A percentile compares a stretch with the other conserved stretches of the same genome.
These are phyloP conservation scores for Trametes meyenii DNA, from an alignment of 768 basidiomycete genomes.

Conservation along the genomic window DNA sequence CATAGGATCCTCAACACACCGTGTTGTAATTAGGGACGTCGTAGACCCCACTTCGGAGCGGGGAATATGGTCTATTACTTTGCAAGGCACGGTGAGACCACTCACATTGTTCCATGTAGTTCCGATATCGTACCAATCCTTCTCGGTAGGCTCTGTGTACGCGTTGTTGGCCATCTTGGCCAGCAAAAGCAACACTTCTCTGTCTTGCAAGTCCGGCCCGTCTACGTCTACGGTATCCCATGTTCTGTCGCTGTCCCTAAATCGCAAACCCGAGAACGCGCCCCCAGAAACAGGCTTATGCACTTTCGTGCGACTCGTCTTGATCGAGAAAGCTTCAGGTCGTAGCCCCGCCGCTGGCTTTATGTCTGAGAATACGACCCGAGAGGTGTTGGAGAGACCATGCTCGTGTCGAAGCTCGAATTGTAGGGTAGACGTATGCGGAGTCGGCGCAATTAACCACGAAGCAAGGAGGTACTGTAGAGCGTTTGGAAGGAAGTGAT, in stretches of 20 bases:
- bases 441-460: constrained; percentile 18
- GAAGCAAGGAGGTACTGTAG: constrained; percentile 30
- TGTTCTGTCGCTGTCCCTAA: constrained; percentile 39
- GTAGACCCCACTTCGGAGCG: too few species aligned
- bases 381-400: constrained; percentile 54
- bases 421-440: constrained; percentile 37
- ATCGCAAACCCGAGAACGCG: constrained; percentile 38
- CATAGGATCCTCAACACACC: too few species aligned
- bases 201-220: constrained; percentile 73
- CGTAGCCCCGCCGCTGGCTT: constrained; percentile 32
- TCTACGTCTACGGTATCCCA: constrained; percentile 71
- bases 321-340: constrained; percentile 44
- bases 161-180: constrained; percentile 93
- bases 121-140: constrained; percentile 73
- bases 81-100: not conserved
- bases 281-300: constrained; percentile 50
- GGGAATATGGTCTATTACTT: too few species aligned
- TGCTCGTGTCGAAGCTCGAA: constrained; percentile 73
- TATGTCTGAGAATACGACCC: constrained; percentile 61
- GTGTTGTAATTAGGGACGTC: too few species aligned
- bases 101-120: constrained; percentile 56
- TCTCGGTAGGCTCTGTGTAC: constrained; percentile 55
- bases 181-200: constrained; percentile 71
- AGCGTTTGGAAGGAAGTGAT: constrained; percentile 27
- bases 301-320: constrained; percentile 42